Evolutionary conservation across 176 grass and related monocot species (phyloP).

Genomic region (Oropetium thomaeum): DNA sequence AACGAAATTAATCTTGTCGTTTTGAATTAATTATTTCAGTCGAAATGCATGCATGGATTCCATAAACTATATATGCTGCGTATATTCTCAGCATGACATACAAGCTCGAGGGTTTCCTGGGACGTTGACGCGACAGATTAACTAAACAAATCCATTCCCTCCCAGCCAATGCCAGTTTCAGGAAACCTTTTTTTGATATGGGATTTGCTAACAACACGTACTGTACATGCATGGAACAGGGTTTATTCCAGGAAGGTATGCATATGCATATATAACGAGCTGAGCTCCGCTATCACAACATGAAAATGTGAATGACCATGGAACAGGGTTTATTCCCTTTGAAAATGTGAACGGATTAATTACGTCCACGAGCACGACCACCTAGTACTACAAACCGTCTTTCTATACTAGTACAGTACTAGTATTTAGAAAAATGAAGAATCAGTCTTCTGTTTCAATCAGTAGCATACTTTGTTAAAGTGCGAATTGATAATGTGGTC

Average conservation of each 20-base stretch:
- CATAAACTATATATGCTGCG: too few relatives aligned
- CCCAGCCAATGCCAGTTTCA: conserved; percentile 13
- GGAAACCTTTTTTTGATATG: not conserved
- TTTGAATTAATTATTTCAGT: too few relatives aligned
- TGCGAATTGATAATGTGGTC: not conserved
- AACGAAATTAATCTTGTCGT: too few relatives aligned
- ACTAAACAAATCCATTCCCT: not conserved
- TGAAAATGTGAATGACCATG: not conserved
- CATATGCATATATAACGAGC: too few relatives aligned
- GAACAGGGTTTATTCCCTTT: not conserved
- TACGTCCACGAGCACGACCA: too few relatives aligned
- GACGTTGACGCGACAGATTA: conserved; percentile 43
- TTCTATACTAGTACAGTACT: too few relatives aligned
- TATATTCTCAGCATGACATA: too few relatives aligned
- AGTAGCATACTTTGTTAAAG: not conserved
- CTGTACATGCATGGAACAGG: too few relatives aligned
- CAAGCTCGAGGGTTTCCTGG: not conserved
- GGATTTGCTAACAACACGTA: not conserved
- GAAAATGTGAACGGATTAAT: not conserved
- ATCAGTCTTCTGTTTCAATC: not conserved
- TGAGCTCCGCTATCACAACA: not conserved
- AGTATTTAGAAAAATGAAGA: not conserved
- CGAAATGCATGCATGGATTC: too few relatives aligned
- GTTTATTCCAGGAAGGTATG: too few relatives aligned
- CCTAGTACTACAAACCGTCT: not conserved